Evolutionary conservation across 805 yeast species (phyloP), one percentile per base, ranked within the genome.

Genomic region (Candida xyloterini): DNA sequence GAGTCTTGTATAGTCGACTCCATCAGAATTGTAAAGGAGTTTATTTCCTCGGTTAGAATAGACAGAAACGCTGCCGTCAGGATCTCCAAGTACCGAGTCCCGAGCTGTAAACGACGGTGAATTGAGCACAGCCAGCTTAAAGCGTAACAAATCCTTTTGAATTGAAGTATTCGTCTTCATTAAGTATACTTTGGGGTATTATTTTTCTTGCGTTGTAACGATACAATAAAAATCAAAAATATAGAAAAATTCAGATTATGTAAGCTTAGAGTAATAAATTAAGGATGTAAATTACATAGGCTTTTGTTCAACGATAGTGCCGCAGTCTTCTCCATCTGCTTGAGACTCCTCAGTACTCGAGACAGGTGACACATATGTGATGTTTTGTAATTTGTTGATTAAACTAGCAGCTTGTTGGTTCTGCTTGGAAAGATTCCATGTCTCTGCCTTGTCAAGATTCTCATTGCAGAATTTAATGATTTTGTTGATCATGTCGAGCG

Each of bases 391-490:
- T 35, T 58, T 57, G 33, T 50, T 49, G 15, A 53, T 34, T 33
- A 63, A 42, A 32, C 53, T 46, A 8, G 46, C 38, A 39, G 57
- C 58, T 32, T 59, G 62, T 29, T 58, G 52, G 34, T 37, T 44
- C 35, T 60, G 64, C 33, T 55, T 55, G 22, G 51, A 53, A 9
- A 46, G 41, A 34, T 65, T 63, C 97, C 97, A 91, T 16, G 71
- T 67, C 59, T 93, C 97, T 1, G 96, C 96, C 48, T 81, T 80
- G 33, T 78, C 81, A 38, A 91, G 68, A 35, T 89, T 89, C 33
- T 85, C 90, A 56, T 85, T 91, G 51, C 95, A 88, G 6, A 90
- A 90, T 35, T 73, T 74, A 48, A 89, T 88, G 14, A 91, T 81
- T 42, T 84, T 84, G 28, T 81, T 74, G 26, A 91, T 82, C 88